Base-by-base conservation (phyloP, 2,329 filamentous ascomycete species). In the Fusarium pseudonygamai region DNA sequence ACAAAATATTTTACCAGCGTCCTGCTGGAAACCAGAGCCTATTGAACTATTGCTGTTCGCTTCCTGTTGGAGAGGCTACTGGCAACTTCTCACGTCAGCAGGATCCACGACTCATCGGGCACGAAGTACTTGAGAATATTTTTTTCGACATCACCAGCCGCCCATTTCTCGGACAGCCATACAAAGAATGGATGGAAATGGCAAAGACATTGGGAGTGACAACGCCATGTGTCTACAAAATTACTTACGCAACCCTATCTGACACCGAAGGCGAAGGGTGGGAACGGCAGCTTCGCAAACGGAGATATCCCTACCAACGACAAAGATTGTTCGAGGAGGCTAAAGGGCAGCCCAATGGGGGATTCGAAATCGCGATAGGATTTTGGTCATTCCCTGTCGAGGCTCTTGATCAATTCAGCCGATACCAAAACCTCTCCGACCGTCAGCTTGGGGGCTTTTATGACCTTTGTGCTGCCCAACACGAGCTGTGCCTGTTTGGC, bases 371-470 rank as follows among this genome's bases (percentile, higher is more conserved):
- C 5, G 46, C 22, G 10, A 7, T 50, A 10, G 46, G 28, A 24
- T 50, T 50, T 10, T 32, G 15, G 28, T 5, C 28, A 7, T 50
- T 50, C 4, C 22, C 46, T 18, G 6, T 18, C 22, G 28, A 32
- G 46, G 2, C 28, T 32, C 7, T 7, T 16, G 28, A 7, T 10
- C 46, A 30, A 18, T 32, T 24, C 22, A 32, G 28, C 6, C 22
- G 11, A 30, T 8, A 2, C 22, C 22, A 32, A 3, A 4, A 18
- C 10, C 5, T 1, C 1, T 4, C 28, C 6, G 11, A n/a, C 6
- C 10, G 0, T 9, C 9, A 1, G 3, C 15, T 3, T 12, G 0
- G 7, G 22, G 5, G 7, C 22, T 50, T 34, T 24, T 13, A 4
- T 24, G 30, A 20, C n/a, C 3, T 50, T 1, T 50, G 16, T 24